Evolutionary conservation across 2,329 filamentous ascomycete species (phyloP).

Genomic region (Penicillium capsulatum): DNA sequence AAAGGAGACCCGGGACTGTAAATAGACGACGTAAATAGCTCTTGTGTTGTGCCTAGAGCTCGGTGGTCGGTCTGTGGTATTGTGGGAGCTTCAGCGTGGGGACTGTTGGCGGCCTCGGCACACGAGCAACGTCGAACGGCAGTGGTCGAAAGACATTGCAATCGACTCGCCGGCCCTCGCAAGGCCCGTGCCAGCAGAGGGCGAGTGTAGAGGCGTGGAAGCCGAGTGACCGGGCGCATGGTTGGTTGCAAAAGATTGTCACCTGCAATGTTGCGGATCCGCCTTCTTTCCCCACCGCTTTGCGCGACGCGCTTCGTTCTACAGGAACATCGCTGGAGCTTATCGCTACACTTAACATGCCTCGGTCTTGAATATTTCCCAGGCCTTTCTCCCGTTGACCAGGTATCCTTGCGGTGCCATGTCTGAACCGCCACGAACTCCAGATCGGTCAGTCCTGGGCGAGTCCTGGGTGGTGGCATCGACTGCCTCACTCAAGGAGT

Average conservation of each 20-base stretch:
- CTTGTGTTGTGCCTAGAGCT: constrained; percentile 53
- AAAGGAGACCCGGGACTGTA: constrained; percentile 84
- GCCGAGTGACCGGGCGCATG: constrained; percentile 22
- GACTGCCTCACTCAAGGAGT: constrained; percentile 13
- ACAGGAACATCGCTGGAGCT: background rate
- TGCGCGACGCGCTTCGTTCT: constrained; percentile 7
- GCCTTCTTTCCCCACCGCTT: constrained; percentile 21
- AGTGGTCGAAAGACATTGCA: constrained; percentile 19
- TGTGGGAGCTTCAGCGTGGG: constrained; percentile 22
- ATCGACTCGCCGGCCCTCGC: constrained; percentile 4
- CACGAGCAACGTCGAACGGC: constrained; percentile 20
- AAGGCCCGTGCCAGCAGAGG: constrained; percentile 2
- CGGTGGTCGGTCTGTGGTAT: constrained; percentile 49
- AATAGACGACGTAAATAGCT: constrained; percentile 71
- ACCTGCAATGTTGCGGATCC: constrained; percentile 16
- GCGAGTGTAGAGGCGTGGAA: constrained; percentile 12
- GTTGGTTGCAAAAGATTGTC: constrained; percentile 15
- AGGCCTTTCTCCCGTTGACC: background rate
- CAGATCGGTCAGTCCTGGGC: constrained; percentile 25
- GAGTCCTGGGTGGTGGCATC: constrained; percentile 40
- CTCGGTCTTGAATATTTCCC: background rate
- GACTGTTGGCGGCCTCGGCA: constrained; percentile 19
- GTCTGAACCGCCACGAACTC: constrained; percentile 12
- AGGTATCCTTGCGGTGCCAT: constrained; percentile 16
- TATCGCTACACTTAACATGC: background rate